A percentile compares a stretch with the other conserved stretches of the same genome.
Conservation (phyloP, 73 alveolate species). For the Paramecium bursaria region DNA sequence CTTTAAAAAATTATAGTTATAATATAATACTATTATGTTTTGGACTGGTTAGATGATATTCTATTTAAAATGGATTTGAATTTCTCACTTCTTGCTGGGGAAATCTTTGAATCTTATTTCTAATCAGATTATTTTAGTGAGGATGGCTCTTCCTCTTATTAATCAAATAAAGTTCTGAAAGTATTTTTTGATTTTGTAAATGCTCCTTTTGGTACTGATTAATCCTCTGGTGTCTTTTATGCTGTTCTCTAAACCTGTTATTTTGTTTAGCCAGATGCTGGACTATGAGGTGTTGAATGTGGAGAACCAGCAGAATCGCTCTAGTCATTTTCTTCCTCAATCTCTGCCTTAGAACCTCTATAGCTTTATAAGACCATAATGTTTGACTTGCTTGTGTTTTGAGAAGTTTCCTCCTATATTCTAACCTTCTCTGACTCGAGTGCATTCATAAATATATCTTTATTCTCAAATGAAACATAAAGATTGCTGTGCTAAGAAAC, state of each 20-base stretch:
- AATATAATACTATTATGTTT: constrained; percentile 19
- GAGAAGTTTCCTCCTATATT: no score
- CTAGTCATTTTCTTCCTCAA: constrained; percentile 36
- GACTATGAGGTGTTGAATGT: constrained; percentile 47
- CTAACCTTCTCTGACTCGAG: constrained; percentile 13
- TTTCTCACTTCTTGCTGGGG: constrained; percentile 54
- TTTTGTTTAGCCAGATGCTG: constrained; percentile 56
- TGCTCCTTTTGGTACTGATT: constrained; percentile 42
- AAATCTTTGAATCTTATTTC: background rate
- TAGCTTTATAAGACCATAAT: constrained; percentile 40
- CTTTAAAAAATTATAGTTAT: background rate
- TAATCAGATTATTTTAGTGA: background rate
- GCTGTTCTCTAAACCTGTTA: constrained; percentile 33
- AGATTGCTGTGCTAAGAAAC: constrained; percentile 46
- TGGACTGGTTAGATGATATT: constrained; percentile 39
- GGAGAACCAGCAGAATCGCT: constrained; percentile 15
- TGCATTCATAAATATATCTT: constrained; percentile 61
- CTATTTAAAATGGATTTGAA: constrained; percentile 5
- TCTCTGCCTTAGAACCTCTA: constrained; percentile 54
- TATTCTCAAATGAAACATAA: constrained; percentile 58
- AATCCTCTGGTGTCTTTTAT: background rate
- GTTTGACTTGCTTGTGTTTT: no score
- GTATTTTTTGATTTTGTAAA: constrained; percentile 32
- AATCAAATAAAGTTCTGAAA: constrained; percentile 44
- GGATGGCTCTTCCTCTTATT: background rate